Evolutionary conservation across 306 rosid genomes (phyloP).

Genomic region (Medicago ruthenica): DNA sequence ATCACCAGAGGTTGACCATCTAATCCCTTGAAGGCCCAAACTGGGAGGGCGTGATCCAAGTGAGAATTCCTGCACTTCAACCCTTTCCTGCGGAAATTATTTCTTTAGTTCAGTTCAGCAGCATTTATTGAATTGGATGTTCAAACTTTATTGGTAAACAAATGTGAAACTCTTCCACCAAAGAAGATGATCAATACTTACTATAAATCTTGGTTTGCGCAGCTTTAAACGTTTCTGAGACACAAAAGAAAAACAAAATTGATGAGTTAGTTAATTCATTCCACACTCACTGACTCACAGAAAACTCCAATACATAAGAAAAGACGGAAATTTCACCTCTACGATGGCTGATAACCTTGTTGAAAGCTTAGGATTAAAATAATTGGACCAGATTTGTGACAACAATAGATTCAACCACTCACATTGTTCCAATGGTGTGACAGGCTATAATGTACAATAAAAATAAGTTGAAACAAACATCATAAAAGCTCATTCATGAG

Average conservation of each 20-base stretch:
- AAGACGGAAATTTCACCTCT: slow-evolving; percentile 60
- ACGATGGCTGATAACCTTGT: slow-evolving; percentile 64
- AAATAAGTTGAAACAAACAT: slow-evolving; percentile 37
- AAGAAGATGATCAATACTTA: slow-evolving; percentile 52
- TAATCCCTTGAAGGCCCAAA: slow-evolving; percentile 86
- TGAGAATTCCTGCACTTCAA: slow-evolving; percentile 78
- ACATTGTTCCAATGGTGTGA: slow-evolving; percentile 84
- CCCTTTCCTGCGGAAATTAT: slow-evolving; percentile 63
- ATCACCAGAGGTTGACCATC: slow-evolving; percentile 75
- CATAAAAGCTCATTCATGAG: slow-evolving; percentile 29
- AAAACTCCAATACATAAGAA: slow-evolving; percentile 14
- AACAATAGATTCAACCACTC: slow-evolving; percentile 86
- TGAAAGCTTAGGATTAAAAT: slow-evolving; percentile 73
- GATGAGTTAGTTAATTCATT: not conserved
- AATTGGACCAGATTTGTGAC: slow-evolving; percentile 76
- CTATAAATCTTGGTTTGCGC: slow-evolving; percentile 72
- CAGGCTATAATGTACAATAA: slow-evolving; percentile 55
- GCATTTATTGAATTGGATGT: slow-evolving; percentile 8
- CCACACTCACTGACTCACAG: not conserved
- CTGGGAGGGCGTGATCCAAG: slow-evolving; percentile 86
- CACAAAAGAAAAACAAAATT: slow-evolving; percentile 35
- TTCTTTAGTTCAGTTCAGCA: slow-evolving; percentile 29
- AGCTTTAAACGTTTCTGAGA: slow-evolving; percentile 80
- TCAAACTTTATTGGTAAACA: not conserved
- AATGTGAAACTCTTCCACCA: slow-evolving; percentile 20